Evolutionary conservation across 306 rosid genomes (phyloP), one percentile per base, ranked within the genome.

Genomic region (Vigna hirtella): DNA sequence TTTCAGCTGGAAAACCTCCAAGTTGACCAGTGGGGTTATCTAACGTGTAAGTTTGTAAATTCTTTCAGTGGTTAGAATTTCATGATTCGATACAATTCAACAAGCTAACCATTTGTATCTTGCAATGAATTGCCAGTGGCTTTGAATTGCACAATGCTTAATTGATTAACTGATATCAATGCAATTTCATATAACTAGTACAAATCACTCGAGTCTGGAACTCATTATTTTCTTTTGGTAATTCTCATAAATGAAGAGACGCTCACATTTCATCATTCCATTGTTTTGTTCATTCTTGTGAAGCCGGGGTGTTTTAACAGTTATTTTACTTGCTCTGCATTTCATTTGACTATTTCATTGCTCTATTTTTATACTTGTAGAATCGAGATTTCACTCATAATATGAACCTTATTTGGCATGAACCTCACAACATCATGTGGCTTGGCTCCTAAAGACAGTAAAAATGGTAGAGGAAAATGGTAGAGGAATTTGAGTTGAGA

Each of bases 1-100:
- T 70, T 68, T 49, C 72, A 79, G 59, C 57, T 49, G 64, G 74
- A 79, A 64, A 72, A 28, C 76, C 34, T 58, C 34, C 49, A 50
- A 42, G 38, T 71, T 79, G 76, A 76, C 58, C 68, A 62, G 26
- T 48, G 30, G 28, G 22, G 13, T 18, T 75, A 62, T n/a, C 47
- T 70, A 62, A 28, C 42, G 45, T 63, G 38, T 71, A 36, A 49
- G 63, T 55, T 59, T 80, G 69, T 73, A 66, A 80, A 65, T 73
- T 58, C 52, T 45, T 32, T 73, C 48, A 24, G 16, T 65, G 4
- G 16, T 64, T 40, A 40, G n/a, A 65, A 40, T 64, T 10, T 20
- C 30, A 65, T 65, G 30, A 16, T 40, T 65, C 5, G n/a, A 38
- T 40, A 65, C 50, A 18, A 17, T n/a, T 17, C 28, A 38, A 11